Conservation (phyloP, 495 filamentous ascomycete genomes). For the Aspergillus nidulans region DNA sequence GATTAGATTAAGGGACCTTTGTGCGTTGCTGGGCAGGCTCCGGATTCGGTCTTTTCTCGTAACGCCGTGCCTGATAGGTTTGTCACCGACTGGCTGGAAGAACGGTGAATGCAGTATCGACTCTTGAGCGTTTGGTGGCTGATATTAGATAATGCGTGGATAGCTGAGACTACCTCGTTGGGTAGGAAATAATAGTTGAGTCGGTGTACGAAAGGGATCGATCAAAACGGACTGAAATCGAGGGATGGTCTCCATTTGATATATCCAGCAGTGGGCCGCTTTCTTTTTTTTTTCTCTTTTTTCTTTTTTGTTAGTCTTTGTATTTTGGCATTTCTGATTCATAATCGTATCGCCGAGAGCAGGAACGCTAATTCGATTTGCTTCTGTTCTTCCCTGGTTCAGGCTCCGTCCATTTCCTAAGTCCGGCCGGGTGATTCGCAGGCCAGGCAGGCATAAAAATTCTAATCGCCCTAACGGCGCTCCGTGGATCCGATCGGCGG, state of each 20-base stretch:
- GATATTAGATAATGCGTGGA: conserved; percentile 1
- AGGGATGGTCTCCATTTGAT: conserved; percentile 13
- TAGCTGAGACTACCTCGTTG: not conserved
- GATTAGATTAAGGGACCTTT: not conserved
- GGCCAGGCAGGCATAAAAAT: conserved; percentile 4
- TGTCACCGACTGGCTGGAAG: not conserved
- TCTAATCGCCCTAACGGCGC: conserved; percentile 3
- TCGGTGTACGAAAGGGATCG: conserved; percentile 6
- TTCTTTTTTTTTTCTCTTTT: conserved; percentile 12
- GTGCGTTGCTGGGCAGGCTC: not conserved
- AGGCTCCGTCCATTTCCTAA: conserved; percentile 11
- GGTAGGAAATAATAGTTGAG: not conserved
- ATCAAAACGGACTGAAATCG: conserved; percentile 6
- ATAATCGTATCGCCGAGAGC: conserved; percentile 7
- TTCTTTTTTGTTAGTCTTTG: conserved; percentile 7
- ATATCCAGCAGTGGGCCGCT: conserved; percentile 13
- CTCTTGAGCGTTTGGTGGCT: not conserved
- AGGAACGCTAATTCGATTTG: conserved; percentile 10
- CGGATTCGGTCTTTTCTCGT: conserved; percentile 1
- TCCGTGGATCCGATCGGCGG: conserved; percentile 13
- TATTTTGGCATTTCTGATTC: conserved; percentile 2
- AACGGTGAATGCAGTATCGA: too few species aligned
- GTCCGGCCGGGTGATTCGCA: conserved; percentile 15
- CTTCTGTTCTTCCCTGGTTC: conserved; percentile 6
- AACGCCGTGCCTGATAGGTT: not conserved